Evolutionary conservation across 2,329 filamentous ascomycete genomes (phyloP).

Genomic region (Nemania abortiva): DNA sequence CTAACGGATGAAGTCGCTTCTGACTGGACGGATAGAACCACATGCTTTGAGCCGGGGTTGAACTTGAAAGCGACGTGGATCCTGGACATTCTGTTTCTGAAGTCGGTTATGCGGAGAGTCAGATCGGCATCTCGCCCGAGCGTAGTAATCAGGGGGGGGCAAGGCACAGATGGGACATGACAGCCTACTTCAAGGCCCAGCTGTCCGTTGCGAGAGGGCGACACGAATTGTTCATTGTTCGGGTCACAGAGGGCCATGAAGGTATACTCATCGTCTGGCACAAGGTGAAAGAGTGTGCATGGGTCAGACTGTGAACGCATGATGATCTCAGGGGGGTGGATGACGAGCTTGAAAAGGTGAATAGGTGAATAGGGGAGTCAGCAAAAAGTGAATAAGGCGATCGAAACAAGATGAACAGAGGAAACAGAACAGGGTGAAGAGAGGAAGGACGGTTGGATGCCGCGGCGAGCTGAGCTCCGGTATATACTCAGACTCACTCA

Average conservation of each 20-base stretch:
- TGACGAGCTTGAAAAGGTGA: background rate
- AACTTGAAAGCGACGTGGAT: background rate
- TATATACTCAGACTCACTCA: background rate
- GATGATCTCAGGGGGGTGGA: background rate
- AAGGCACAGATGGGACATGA: background rate
- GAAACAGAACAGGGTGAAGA: background rate
- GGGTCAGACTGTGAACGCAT: background rate
- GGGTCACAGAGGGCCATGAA: background rate
- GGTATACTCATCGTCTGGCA: background rate
- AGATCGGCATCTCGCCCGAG: constrained; percentile 6
- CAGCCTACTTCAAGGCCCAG: background rate
- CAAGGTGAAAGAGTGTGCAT: background rate
- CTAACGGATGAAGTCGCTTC: background rate
- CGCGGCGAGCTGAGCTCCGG: background rate
- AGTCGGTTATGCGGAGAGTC: background rate
- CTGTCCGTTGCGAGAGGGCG: background rate
- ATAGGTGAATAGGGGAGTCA: background rate
- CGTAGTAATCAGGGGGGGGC: background rate
- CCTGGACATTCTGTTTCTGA: background rate
- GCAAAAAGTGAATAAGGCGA: background rate
- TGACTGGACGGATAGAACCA: background rate
- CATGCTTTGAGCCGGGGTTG: background rate
- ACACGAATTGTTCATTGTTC: background rate
- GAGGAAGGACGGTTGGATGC: background rate
- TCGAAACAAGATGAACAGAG: background rate